Evolutionary conservation across 768 basidiomycete species (phyloP).

Genomic region (Tricholoma sp.): DNA sequence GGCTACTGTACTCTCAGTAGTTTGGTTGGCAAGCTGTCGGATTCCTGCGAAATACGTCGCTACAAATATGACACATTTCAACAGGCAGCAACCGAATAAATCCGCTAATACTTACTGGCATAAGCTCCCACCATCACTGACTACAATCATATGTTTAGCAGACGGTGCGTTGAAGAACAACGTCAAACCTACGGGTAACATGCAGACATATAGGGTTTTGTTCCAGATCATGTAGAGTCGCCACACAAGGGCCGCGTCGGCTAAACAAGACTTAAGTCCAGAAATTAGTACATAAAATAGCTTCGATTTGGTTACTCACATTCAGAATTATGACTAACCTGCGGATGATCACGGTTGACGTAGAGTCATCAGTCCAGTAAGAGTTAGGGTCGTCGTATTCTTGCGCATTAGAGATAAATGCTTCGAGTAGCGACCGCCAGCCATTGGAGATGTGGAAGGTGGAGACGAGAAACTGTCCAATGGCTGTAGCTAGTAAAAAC

Average conservation of each 20-base stretch:
- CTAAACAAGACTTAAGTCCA: slow-evolving; percentile 10
- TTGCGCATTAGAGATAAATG: slow-evolving; percentile 4
- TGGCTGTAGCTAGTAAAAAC: slow-evolving; percentile 7
- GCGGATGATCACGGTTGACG: neutral
- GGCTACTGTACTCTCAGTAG: neutral
- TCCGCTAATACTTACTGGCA: neutral
- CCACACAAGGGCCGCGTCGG: slow-evolving; percentile 16
- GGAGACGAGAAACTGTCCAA: slow-evolving; percentile 12
- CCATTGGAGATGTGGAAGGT: slow-evolving; percentile 8
- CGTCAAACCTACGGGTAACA: neutral
- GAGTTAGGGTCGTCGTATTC: neutral
- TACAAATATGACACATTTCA: neutral
- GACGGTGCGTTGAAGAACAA: neutral
- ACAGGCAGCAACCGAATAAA: neutral
- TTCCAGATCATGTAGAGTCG: slow-evolving; percentile 16
- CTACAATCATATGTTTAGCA: neutral
- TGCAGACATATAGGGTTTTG: slow-evolving; percentile 5
- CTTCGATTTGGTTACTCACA: neutral
- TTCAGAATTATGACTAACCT: slow-evolving; percentile 2
- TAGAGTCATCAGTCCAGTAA: neutral
- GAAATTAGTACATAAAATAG: neutral
- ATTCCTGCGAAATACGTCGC: neutral
- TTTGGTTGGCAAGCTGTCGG: neutral
- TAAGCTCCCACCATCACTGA: slow-evolving; percentile 1
- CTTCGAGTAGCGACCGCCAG: slow-evolving; percentile 8